Conservation (phyloP, 345 rosid species). For the Citrus sp. region DNA sequence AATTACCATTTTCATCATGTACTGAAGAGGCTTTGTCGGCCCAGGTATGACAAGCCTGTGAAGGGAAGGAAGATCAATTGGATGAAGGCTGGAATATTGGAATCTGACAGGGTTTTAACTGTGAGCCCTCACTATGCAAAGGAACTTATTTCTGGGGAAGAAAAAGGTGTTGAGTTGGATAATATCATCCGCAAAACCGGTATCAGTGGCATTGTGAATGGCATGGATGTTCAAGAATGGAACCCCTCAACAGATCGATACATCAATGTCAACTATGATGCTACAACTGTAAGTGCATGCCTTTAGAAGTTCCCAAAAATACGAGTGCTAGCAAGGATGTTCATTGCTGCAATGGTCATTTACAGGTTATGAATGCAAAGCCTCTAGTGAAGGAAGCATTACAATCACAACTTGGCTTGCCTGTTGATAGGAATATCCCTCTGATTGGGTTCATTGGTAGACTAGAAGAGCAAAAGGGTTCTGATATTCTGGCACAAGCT, state of each 20-base stretch:
- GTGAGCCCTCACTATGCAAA: conserved; percentile 86
- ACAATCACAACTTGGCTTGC: conserved; percentile 88
- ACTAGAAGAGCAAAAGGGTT: conserved; percentile 96
- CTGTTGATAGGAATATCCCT: conserved; percentile 78
- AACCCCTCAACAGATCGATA: conserved; percentile 78
- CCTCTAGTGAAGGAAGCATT: conserved; percentile 87
- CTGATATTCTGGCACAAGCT: conserved; percentile 80
- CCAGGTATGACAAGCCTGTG: conserved; percentile 58
- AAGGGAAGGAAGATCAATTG: conserved; percentile 95
- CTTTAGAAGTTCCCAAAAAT: neutral
- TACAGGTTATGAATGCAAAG: conserved; percentile 76
- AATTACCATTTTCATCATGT: neutral
- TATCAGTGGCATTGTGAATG: conserved; percentile 74
- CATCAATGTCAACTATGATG: conserved; percentile 62
- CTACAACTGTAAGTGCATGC: conserved; percentile 60
- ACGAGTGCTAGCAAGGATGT: neutral
- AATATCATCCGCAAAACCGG: conserved; percentile 47
- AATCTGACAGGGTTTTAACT: conserved; percentile 69
- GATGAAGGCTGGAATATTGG: conserved; percentile 92
- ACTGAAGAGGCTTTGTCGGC: conserved; percentile 2
- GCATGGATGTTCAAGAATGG: conserved; percentile 99
- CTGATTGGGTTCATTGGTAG: conserved; percentile 94
- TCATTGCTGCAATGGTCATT: neutral
- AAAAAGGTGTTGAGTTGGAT: conserved; percentile 83
- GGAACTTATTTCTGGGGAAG: conserved; percentile 74